phyloP scores from a whole-genome alignment of 192 early-diverging fungal species.

The Coemansia sp. region DNA sequence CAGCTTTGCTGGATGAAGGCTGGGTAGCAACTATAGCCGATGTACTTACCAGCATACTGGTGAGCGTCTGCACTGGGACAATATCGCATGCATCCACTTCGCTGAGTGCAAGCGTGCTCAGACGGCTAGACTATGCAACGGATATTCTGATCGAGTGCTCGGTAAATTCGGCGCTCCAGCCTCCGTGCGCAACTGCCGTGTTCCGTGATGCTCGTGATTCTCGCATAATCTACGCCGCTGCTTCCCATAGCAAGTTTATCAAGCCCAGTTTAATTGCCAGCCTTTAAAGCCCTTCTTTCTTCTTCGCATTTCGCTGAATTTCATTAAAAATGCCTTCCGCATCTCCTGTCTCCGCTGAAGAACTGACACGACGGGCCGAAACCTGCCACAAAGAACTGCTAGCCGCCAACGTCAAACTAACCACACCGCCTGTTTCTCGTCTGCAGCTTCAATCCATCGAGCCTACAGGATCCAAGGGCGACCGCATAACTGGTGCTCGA shows the following conservation, averaged over 20 bases:
- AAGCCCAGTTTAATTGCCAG: not conserved
- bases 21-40: slow-evolving; percentile 11
- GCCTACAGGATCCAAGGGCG: slow-evolving; percentile 33
- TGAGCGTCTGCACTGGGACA: slow-evolving; percentile 8
- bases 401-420: slow-evolving; percentile 34
- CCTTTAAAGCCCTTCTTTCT: not conserved
- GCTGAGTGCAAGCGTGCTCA: slow-evolving; percentile 7
- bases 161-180: not conserved
- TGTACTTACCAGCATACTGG: slow-evolving; percentile 15
- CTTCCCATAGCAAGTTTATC: slow-evolving; percentile 26
- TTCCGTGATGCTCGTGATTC: slow-evolving; percentile 4
- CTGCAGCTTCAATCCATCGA: slow-evolving; percentile 26
- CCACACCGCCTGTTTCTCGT: slow-evolving; percentile 37
- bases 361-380: slow-evolving; percentile 23
- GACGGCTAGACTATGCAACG: not conserved
- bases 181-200: slow-evolving; percentile 12
- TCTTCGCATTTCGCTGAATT: not conserved
- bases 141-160: slow-evolving; percentile 9
- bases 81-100: slow-evolving; percentile 14
- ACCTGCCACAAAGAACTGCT: slow-evolving; percentile 30
- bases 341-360: slow-evolving; percentile 16
- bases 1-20: slow-evolving; percentile 17
- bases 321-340: not conserved
- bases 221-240: slow-evolving; percentile 10
- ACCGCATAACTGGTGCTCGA: slow-evolving; percentile 33